A percentile compares a stretch with the other conserved stretches of the same genome.
Conservation (phyloP, 352 stramenopile species). For the Pythium apleroticum region DNA sequence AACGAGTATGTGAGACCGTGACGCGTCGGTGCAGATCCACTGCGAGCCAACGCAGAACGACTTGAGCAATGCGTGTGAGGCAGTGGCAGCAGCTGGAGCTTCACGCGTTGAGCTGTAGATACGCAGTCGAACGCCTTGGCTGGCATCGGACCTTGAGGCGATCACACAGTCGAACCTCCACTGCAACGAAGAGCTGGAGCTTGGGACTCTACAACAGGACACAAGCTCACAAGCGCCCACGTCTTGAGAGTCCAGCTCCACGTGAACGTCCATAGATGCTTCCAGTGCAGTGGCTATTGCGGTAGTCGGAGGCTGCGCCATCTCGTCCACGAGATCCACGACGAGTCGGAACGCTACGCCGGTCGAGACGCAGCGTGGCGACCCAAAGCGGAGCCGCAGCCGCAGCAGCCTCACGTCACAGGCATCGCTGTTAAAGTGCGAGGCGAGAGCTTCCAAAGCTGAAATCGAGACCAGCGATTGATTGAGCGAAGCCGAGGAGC, state of each 20-base stretch:
- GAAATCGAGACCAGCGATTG: neutral
- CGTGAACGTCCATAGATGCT: neutral
- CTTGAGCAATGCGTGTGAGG: constrained; percentile 25
- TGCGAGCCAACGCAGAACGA: constrained; percentile 39
- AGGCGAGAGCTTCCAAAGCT: constrained; percentile 3
- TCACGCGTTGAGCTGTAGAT: neutral
- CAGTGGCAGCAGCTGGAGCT: neutral
- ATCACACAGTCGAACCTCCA: constrained; percentile 19
- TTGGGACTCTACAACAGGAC: neutral
- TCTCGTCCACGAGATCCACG: constrained; percentile 59
- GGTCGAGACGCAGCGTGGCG: constrained; percentile 26
- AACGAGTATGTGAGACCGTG: constrained; percentile 26
- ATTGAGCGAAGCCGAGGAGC: neutral
- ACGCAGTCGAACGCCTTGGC: neutral
- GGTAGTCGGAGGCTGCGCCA: constrained; percentile 34
- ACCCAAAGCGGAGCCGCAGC: constrained; percentile 48
- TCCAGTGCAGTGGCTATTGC: neutral
- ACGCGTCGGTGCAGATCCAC: constrained; percentile 27
- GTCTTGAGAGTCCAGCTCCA: neutral
- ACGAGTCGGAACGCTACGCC: constrained; percentile 35
- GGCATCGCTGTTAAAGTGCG: constrained; percentile 5
- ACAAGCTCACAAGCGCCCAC: neutral
- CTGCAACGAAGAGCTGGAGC: neutral
- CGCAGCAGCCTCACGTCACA: constrained; percentile 30
- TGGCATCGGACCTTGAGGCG: neutral